These are phyloP conservation scores for Fusarium foetens DNA, from an alignment of 2,329 filamentous ascomycete species.

Conservation along the genomic window DNA sequence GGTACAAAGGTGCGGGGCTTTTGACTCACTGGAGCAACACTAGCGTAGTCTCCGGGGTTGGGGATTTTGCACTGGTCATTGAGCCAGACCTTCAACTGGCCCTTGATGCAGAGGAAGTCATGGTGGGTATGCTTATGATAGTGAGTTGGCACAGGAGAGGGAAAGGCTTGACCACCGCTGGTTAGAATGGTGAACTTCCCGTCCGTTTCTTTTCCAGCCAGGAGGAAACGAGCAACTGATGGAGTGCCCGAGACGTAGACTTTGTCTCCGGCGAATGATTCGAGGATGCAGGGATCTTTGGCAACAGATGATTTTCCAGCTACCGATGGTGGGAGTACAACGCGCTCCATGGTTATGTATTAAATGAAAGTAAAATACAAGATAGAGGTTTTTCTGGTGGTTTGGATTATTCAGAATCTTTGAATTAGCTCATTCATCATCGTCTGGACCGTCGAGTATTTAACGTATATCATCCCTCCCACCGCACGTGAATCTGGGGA, in stretches of 20 bases:
- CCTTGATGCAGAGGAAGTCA: background rate
- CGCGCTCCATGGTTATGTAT: background rate
- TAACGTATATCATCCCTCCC: background rate
- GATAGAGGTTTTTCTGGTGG: fast-evolving
- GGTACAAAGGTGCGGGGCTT: fast-evolving
- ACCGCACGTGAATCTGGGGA: too few relatives aligned
- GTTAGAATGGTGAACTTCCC: too few relatives aligned
- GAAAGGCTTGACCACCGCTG: background rate
- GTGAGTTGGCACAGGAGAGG: background rate
- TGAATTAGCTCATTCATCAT: too few relatives aligned
- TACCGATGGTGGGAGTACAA: background rate
- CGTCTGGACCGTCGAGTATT: background rate
- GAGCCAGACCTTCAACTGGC: background rate
- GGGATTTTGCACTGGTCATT: background rate
- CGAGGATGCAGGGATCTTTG: background rate
- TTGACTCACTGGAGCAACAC: background rate
- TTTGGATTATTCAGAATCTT: too few relatives aligned
- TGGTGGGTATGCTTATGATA: background rate
- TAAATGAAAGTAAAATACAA: fast-evolving
- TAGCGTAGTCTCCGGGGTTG: too few relatives aligned
- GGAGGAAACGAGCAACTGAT: background rate
- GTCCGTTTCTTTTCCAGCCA: background rate
- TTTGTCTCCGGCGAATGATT: background rate
- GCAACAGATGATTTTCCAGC: background rate
- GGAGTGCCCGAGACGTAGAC: background rate